These are phyloP conservation scores for Basidiobolus heterosporus DNA, from an alignment of 371 early-diverging fungal genomes.

Conservation along the genomic window DNA sequence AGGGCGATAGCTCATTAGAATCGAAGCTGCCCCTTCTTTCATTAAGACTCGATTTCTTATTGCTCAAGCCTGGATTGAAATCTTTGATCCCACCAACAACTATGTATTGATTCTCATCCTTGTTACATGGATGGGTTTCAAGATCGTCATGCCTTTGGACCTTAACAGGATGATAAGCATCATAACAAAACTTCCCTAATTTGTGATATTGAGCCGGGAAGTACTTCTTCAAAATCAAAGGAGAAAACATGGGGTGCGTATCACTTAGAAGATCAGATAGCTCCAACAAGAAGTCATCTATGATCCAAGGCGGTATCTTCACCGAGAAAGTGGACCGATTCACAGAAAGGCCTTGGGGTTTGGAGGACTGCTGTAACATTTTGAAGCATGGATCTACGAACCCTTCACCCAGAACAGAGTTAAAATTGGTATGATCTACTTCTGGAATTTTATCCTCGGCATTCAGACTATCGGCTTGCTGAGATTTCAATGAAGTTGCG, in stretches of 20 bases:
- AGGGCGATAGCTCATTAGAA: slow-evolving; percentile 21
- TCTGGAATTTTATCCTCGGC: slow-evolving; percentile 3
- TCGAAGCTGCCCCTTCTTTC: slow-evolving; percentile 16
- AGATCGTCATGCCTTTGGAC: not conserved
- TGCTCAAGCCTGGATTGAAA: slow-evolving; percentile 21
- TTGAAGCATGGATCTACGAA: not conserved
- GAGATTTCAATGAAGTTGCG: not conserved
- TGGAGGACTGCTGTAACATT: slow-evolving; percentile 1
- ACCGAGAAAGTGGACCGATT: not conserved
- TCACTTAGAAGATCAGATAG: slow-evolving; percentile 19
- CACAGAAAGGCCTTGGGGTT: not conserved
- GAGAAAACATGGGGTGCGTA: slow-evolving; percentile 16
- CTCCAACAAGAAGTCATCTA: slow-evolving; percentile 6
- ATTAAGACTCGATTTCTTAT: slow-evolving; percentile 6
- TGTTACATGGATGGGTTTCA: not conserved
- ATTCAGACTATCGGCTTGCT: not conserved
- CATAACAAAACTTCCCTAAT: not conserved
- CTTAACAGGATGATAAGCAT: not conserved
- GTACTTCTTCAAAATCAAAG: slow-evolving; percentile 10
- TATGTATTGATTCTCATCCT: slow-evolving; percentile 17
- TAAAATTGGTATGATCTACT: slow-evolving; percentile 3
- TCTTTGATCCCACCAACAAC: slow-evolving; percentile 36
- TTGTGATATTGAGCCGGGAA: not conserved
- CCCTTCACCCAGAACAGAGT: not conserved
- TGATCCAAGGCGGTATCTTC: not conserved